Evolutionary conservation across 108 stramenopile species (phyloP), one percentile per base, ranked within the genome.

Genomic region (Parmales sp.): DNA sequence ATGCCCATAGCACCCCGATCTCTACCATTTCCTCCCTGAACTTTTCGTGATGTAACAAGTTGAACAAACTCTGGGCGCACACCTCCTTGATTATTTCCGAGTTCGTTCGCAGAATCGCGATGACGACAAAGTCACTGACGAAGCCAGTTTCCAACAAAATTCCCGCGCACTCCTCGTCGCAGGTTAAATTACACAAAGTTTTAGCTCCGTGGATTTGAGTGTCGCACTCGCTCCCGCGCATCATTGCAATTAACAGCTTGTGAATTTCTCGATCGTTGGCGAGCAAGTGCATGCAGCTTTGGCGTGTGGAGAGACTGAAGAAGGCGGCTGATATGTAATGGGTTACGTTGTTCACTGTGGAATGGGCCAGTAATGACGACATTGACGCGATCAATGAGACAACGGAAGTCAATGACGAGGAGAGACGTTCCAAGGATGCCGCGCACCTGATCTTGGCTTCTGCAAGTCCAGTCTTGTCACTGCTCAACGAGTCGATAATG

Each of bases 61-160:
- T 60, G 54, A 60, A 60, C 29, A 75, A 44, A 26, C 28, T 25
- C 63, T 75, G 38, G 2, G 49, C 19, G 65, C 74, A 75, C 31
- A 71, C 39, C 19, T 63, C 70, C 69, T 75, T 75, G 36, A 75
- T 67, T 26, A 49, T 34, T 18, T 39, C 39, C 31, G 18, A 43
- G 49, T 69, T 69, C 28, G 74, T 71, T 20, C 74, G 51, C 63
- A 75, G 44, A 18, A 75, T 39, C 18, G 70, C 74, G 66, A 75
- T 75, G 51, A 70, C 74, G 51, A 75, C 49, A 20, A 75, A 71
- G 51, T 75, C 74, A 13, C 64, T 60, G 34, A 75, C 38, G 39
- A 60, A 26, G 22, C 45, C 44, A 1, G 65, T 19, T 11, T 66
- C 28, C 37, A 75, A 44, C 45, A 75, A 37, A 8, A 66, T 20